These are phyloP conservation scores for Pseudocercospora vitis DNA, from an alignment of 2,329 filamentous ascomycete genomes.

Conservation along the genomic window DNA sequence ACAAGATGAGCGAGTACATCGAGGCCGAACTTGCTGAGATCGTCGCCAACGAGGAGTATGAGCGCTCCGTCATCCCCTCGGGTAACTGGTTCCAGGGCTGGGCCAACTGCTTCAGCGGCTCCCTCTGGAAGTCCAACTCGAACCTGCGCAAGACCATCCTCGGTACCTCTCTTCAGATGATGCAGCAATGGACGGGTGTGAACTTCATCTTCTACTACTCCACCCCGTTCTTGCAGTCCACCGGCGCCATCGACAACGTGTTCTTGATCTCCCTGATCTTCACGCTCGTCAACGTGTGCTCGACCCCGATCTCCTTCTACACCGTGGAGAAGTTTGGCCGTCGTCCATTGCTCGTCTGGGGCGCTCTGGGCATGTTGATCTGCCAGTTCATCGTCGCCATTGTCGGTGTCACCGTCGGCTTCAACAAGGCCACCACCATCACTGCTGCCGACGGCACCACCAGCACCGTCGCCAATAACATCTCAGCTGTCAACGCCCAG, in stretches of 20 bases:
- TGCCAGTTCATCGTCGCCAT: conserved; percentile 88
- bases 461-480: conserved; percentile 49
- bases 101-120: conserved; percentile 63
- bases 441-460: conserved; percentile 37
- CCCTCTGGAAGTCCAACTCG: conserved; percentile 52
- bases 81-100: conserved; percentile 67
- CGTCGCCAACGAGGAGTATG: conserved; percentile 85
- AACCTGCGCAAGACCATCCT: conserved; percentile 51
- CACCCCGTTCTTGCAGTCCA: conserved; percentile 78
- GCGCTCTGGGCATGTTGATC: conserved; percentile 77
- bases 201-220: conserved; percentile 84
- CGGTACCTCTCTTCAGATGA: conserved; percentile 52
- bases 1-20: conserved; percentile 70
- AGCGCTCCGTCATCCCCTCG: conserved; percentile 66
- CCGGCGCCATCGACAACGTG: conserved; percentile 71
- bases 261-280: conserved; percentile 86
- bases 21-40: conserved; percentile 80
- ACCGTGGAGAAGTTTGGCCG: conserved; percentile 80
- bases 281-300: conserved; percentile 82
- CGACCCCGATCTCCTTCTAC: conserved; percentile 84
- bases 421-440: conserved; percentile 35
- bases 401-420: conserved; percentile 48
- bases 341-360: conserved; percentile 74
- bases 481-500: conserved; percentile 59
- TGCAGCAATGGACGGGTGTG: conserved; percentile 69